Evolutionary conservation across 2,329 filamentous ascomycete genomes (phyloP).

Genomic region (Paraphaeosphaeria minitans): DNA sequence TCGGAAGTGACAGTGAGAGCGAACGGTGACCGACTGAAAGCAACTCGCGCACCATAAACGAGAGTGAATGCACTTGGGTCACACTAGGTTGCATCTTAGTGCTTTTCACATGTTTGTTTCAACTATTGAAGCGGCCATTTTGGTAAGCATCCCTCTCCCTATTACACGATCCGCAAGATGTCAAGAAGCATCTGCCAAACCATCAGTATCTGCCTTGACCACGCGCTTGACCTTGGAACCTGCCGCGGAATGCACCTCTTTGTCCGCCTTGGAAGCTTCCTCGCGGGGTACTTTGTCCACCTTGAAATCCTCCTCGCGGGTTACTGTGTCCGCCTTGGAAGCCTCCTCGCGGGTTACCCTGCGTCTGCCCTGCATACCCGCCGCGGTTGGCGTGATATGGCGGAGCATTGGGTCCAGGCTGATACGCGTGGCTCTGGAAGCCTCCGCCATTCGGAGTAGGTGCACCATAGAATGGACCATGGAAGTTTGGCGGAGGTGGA

Average conservation of each 20-base stretch:
- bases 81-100: neutral
- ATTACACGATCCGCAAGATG: neutral
- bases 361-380: slow-evolving; percentile 16
- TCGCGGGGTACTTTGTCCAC: slow-evolving; percentile 14
- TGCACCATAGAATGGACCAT: slow-evolving; percentile 27
- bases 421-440: slow-evolving; percentile 15
- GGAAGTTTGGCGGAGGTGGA: slow-evolving; percentile 33
- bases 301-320: slow-evolving; percentile 23
- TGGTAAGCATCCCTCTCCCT: neutral
- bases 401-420: neutral
- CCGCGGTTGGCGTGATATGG: slow-evolving; percentile 5
- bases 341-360: slow-evolving; percentile 13
- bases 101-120: neutral
- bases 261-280: slow-evolving; percentile 18
- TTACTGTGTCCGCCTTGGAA: slow-evolving; percentile 18
- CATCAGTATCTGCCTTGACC: slow-evolving; percentile 16
- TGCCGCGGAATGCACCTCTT: slow-evolving; percentile 24
- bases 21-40: neutral
- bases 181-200: neutral
- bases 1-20: neutral
- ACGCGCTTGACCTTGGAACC: slow-evolving; percentile 20
- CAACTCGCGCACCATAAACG: neutral
- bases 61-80: neutral
- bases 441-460: slow-evolving; percentile 26
- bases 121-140: neutral